A percentile compares a stretch with the other conserved stretches of the same genome.
Evolutionary conservation across 345 rosid species (phyloP).

Genomic region (Zanthoxylum bungeanum): DNA sequence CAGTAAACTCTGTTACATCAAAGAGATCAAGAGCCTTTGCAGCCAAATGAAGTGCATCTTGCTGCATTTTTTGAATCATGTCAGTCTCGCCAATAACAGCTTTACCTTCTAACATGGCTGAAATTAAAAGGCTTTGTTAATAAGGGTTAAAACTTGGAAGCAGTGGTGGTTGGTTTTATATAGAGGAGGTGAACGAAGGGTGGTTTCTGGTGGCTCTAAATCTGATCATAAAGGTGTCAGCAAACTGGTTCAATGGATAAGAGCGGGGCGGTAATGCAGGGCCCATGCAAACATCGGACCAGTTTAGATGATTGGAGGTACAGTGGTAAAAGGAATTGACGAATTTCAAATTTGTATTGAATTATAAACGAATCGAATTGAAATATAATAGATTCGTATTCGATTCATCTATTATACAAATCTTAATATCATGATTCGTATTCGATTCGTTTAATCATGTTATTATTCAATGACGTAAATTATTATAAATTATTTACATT

Average conservation of each 20-base stretch:
- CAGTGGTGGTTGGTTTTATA: neutral
- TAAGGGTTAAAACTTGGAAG: neutral
- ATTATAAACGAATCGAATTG: no score
- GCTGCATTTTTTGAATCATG: conserved; percentile 25
- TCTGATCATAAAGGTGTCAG: neutral
- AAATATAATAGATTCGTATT: no score
- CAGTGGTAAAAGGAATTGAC: no score
- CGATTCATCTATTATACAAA: no score
- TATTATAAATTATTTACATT: no score
- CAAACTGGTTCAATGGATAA: neutral
- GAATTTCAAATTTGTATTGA: no score
- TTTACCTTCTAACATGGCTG: conserved; percentile 19
- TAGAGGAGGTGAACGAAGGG: conserved; percentile 1
- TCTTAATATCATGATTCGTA: no score
- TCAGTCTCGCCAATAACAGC: conserved; percentile 19
- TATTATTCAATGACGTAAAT: no score
- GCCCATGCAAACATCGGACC: neutral
- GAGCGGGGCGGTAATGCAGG: neutral
- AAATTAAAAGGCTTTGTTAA: neutral
- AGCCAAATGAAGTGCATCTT: conserved; percentile 25
- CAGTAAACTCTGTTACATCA: conserved; percentile 28
- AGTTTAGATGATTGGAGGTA: no score
- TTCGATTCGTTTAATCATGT: no score
- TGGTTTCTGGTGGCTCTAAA: neutral
- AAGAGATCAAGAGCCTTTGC: conserved; percentile 22